phyloP scores from a whole-genome alignment of 768 basidiomycete genomes.

The Kondoa malvinella region DNA sequence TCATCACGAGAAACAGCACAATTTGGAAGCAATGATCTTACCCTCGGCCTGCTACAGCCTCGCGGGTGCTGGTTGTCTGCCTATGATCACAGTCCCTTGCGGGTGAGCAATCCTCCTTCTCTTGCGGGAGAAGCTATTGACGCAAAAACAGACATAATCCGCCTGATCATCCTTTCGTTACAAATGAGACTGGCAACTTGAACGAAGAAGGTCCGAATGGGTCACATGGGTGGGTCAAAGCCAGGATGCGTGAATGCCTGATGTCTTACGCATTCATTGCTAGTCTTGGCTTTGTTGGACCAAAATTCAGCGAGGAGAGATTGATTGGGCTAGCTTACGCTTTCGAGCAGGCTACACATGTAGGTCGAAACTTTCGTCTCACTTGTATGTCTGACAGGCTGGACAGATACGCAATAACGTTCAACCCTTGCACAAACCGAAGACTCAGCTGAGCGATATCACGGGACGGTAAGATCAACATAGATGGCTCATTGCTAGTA shows the following conservation, averaged over 20 bases:
- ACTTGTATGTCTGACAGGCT: not conserved
- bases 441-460: not conserved
- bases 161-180: not conserved
- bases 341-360: slow-evolving; percentile 47
- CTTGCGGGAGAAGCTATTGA: not conserved
- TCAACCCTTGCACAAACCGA: not conserved
- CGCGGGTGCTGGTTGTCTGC: not conserved
- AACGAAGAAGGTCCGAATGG: not conserved
- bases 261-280: not conserved
- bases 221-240: not conserved
- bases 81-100: not conserved
- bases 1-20: not conserved
- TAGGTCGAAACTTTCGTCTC: not conserved
- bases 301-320: slow-evolving; percentile 45
- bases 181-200: not conserved
- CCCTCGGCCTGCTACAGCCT: not conserved
- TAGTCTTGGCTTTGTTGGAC: slow-evolving; percentile 47
- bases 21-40: not conserved
- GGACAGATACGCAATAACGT: not conserved
- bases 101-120: not conserved
- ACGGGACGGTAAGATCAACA: not conserved
- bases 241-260: no score
- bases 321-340: slow-evolving; percentile 47
- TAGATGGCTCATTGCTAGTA: no score
- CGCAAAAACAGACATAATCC: not conserved